Base-by-base conservation (phyloP, 148 eudicot species). In the Vaccinium corymbosum region DNA sequence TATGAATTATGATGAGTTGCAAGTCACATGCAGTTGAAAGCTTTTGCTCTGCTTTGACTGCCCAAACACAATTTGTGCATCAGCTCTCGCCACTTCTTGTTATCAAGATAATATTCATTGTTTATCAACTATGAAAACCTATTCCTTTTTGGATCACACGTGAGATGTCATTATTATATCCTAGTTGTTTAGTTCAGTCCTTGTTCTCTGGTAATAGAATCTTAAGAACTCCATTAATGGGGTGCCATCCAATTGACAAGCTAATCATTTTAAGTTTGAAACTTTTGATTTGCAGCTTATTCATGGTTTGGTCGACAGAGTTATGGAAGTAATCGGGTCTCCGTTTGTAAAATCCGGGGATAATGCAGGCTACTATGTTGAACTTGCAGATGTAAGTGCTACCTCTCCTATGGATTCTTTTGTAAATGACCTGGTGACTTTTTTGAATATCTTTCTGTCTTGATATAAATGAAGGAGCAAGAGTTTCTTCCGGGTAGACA, bases 401-500 rank as follows among this genome's bases (percentile, higher is more conserved):
- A 25, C 25, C 32, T 76, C 27, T 52, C 62, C 0, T 77, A 17
- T 38, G 32, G 12, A 10, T 51, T 50, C 10, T 46, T 15, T 80
- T 74, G 53, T 13, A 22, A 16, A 85, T 29, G 57, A 27, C 46
- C 59, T 9, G 15, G 53, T 25, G 32, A 59, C 22, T 66, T 11
- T 22, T 48, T 6, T 25, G 14, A 52, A 71, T 61, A 25, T 77
- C 62, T 85, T 13, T 52, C 32, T 81, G 29, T 70, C 11, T 68
- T 79, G 46, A 3, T 80, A 83, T 3, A 76, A 17, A 15, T 87
- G 86, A 78, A 94, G 98, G 93, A 88, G 82, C 96, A 98, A 49
- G 95, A 93, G 87, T 97, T 92, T 88, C 97, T 97, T 71, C 62
- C 86, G 5, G 93, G 96, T 81, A 92, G 97, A 89, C 98, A 97